Percentiles rank a stretch among this genome's conserved stretches.
phyloP scores from a whole-genome alignment of 148 eudicot genomes.

The Amaranthus palmeri region DNA sequence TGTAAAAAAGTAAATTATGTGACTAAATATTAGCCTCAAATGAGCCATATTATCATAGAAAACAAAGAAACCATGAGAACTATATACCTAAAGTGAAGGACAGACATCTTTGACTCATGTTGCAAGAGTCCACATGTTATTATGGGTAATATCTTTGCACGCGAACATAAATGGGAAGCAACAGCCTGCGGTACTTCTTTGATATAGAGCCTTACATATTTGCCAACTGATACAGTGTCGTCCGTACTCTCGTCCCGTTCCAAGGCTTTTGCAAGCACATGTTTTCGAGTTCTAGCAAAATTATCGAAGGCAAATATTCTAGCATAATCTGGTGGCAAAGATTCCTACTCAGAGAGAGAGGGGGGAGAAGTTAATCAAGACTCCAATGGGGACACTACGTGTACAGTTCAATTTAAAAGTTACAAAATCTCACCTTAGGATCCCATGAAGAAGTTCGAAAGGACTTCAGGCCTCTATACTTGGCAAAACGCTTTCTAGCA shows the following conservation, averaged over 20 bases:
- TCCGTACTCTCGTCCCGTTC: constrained; percentile 48
- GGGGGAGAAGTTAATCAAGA: constrained; percentile 1
- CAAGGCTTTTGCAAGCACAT: constrained; percentile 72
- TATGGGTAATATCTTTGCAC: constrained; percentile 53
- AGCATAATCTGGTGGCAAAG: constrained; percentile 75
- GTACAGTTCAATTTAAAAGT: neutral
- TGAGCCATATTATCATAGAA: neutral
- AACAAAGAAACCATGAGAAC: neutral
- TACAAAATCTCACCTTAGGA: constrained; percentile 57
- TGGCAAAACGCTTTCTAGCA: constrained; percentile 88
- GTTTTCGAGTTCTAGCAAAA: constrained; percentile 79
- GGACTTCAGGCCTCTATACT: constrained; percentile 91
- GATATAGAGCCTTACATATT: constrained; percentile 63
- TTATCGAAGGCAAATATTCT: constrained; percentile 84
- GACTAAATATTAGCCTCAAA: neutral
- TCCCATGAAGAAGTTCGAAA: constrained; percentile 98
- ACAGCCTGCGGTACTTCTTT: constrained; percentile 56
- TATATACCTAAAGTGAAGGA: constrained; percentile 85
- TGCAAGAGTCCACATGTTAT: constrained; percentile 78
- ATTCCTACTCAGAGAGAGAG: constrained; percentile 52
- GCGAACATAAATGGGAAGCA: constrained; percentile 51
- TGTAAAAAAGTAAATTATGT: constrained; percentile 24
- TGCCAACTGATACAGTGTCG: constrained; percentile 52
- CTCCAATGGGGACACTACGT: neutral
- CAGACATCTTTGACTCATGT: constrained; percentile 95